A percentile compares a stretch with the other conserved stretches of the same genome.
These are phyloP conservation scores for Leccinum aurantiacum DNA, from an alignment of 768 basidiomycete species.

Conservation along the genomic window DNA sequence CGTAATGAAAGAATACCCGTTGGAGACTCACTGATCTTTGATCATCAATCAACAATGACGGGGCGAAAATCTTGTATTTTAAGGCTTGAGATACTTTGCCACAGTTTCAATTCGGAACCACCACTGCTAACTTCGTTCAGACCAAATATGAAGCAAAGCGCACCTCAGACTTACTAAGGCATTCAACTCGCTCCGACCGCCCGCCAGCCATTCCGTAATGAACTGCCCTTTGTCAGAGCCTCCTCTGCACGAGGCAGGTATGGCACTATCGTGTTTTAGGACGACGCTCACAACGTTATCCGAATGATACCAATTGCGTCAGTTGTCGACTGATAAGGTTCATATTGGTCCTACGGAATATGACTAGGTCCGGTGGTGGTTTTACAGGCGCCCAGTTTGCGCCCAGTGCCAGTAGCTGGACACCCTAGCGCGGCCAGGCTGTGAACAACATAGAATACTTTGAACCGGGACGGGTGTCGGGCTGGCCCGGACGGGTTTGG, in stretches of 20 bases:
- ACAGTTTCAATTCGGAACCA: not conserved
- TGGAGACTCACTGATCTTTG: not conserved
- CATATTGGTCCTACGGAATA: not conserved
- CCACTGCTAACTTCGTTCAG: no score
- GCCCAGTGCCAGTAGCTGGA: not conserved
- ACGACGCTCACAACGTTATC: not conserved
- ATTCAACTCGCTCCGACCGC: not conserved
- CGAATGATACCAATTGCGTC: not conserved
- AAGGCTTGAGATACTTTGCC: not conserved
- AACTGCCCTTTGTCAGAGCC: not conserved
- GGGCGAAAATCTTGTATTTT: not conserved
- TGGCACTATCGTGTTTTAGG: not conserved
- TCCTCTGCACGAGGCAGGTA: not conserved
- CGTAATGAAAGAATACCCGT: not conserved
- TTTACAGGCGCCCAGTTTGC: not conserved
- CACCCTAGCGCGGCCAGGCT: not conserved
- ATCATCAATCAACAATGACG: not conserved
- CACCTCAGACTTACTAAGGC: not conserved
- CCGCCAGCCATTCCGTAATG: not conserved
- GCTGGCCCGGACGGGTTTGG: not conserved
- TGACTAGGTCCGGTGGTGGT: not conserved
- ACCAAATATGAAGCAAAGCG: no score
- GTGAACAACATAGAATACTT: not conserved
- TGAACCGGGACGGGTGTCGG: not conserved
- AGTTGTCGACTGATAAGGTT: not conserved